Percentiles rank a stretch among this genome's conserved stretches.
phyloP scores from a whole-genome alignment of 2,329 filamentous ascomycete species.

The Stachybotrys chartarum region DNA sequence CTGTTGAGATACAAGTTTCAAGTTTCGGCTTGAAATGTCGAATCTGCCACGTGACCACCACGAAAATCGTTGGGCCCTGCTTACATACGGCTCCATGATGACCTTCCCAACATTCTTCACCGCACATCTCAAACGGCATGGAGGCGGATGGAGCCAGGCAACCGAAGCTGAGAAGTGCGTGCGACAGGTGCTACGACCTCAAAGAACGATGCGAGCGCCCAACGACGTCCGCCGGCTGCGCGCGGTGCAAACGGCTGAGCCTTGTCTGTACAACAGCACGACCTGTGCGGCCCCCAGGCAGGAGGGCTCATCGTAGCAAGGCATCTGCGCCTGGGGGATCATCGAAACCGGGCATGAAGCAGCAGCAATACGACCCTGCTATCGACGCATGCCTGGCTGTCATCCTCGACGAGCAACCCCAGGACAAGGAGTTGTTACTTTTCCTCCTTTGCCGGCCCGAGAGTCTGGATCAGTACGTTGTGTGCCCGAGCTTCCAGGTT shows the following conservation, averaged over 20 bases:
- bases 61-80: too few species aligned
- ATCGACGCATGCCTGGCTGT: not conserved
- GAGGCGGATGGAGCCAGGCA: not conserved
- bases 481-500: not conserved
- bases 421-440: not conserved
- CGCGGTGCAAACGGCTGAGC: not conserved
- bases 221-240: not conserved
- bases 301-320: not conserved
- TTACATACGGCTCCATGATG: too few species aligned
- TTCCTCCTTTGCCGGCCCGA: not conserved
- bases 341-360: not conserved
- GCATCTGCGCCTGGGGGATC: not conserved
- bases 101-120: not conserved
- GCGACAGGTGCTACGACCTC: conserved; percentile 1
- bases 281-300: not conserved
- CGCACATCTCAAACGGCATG: not conserved
- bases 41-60: too few species aligned
- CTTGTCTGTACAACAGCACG: not conserved
- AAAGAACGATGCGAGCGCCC: conserved; percentile 1
- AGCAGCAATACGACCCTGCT: not conserved
- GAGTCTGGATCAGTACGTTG: not conserved
- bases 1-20: too few species aligned
- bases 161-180: conserved; percentile 7
- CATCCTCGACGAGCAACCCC: not conserved
- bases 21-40: too few species aligned